Evolutionary conservation across 495 filamentous ascomycete genomes (phyloP), one percentile per base, ranked within the genome.

Genomic region (Penicillium longicatenatum): DNA sequence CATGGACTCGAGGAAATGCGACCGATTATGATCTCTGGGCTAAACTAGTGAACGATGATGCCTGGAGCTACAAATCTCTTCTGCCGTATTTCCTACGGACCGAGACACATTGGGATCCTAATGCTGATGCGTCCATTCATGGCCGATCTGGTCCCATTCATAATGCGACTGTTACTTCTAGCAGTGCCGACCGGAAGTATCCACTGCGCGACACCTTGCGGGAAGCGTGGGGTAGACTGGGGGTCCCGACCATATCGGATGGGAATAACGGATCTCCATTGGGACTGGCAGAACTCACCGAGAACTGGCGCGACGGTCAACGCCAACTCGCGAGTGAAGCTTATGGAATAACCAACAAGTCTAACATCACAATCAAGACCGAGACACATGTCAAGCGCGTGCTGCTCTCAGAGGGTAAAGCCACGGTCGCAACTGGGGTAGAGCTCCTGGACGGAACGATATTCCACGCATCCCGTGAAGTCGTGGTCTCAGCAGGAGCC

Each of bases 21-120:
- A 35, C 35, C 10, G 75, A 80, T 50, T 77, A 72, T 50, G 71
- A 77, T 29, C 59, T 59, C 17, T 79, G 76, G 76, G 76, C 59
- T 33, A 33, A 62, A 29, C 19, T 57, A 2, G 71, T 74, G 10
- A 54, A 59, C 11, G 70, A 78, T 49, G n/a, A 48, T 2, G 59
- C 67, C 2, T 80, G 73, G 75, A 71, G 63, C 37, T 73, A 71
- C 43, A 39, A 63, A 2, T 59, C 61, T 1, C 46, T 75, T 11
- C 37, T 76, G 29, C 59, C 61, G 26, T 73, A 58, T 50, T 71
- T 71, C 52, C 21, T n/a, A 6, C 49, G 49, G 1, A 21, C 49
- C 0, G 29, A 51, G 21, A 21, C 49, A 5, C 33, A 37, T 19
- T 51, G 30, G 30, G 49, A 51, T 37, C 2, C 8, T 5, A 35